Evolutionary conservation across 2,329 filamentous ascomycete genomes (phyloP).

Genomic region (Cladosporium sp.): DNA sequence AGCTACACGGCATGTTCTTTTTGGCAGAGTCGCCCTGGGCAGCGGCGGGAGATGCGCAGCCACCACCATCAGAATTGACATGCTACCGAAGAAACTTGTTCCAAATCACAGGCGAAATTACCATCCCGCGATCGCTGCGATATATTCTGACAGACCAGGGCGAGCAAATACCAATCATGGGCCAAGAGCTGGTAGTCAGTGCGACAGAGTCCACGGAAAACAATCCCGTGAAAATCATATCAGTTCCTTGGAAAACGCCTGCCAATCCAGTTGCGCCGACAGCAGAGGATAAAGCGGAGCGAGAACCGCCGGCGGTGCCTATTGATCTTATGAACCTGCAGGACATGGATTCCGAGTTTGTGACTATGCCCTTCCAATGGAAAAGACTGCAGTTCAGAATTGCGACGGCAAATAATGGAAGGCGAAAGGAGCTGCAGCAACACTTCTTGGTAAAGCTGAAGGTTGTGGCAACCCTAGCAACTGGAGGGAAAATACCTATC

Average conservation of each 20-base stretch:
- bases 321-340: constrained; percentile 63
- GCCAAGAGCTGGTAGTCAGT: constrained; percentile 81
- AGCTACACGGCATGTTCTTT: constrained; percentile 87
- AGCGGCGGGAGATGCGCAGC: constrained; percentile 51
- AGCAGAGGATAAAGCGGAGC: constrained; percentile 65
- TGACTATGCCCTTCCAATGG: constrained; percentile 91
- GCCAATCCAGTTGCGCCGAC: constrained; percentile 63
- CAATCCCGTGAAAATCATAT: constrained; percentile 87
- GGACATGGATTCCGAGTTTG: constrained; percentile 74
- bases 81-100: constrained; percentile 96
- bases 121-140: constrained; percentile 70
- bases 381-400: constrained; percentile 89
- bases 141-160: constrained; percentile 80
- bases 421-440: constrained; percentile 90
- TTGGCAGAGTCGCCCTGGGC: constrained; percentile 72
- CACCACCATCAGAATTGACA: constrained; percentile 75
- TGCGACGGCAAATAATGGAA: constrained; percentile 92
- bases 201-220: constrained; percentile 94
- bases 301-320: constrained; percentile 79
- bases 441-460: constrained; percentile 90
- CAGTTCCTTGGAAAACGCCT: constrained; percentile 96
- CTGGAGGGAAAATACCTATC: constrained; percentile 75
- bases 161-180: constrained; percentile 75
- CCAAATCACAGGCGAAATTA: constrained; percentile 87
- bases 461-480: constrained; percentile 76